Evolutionary conservation across 2,329 filamentous ascomycete genomes (phyloP).

Genomic region (Escovopsis weberi): DNA sequence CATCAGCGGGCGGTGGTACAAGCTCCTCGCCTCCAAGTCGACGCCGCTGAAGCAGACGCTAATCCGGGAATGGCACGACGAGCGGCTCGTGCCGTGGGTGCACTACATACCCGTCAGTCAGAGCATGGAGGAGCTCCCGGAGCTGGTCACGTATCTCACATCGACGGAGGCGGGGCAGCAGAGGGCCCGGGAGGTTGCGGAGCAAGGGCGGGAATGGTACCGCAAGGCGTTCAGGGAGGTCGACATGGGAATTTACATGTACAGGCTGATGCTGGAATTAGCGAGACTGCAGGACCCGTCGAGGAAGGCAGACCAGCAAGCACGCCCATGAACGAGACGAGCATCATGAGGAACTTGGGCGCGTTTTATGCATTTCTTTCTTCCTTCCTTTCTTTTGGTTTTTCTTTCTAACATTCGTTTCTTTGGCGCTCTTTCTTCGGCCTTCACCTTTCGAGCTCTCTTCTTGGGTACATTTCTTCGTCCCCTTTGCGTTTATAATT

Average conservation of each 20-base stretch:
- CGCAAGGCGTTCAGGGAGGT: conserved; percentile 36
- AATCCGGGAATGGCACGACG: conserved; percentile 43
- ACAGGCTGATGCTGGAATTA: conserved; percentile 45
- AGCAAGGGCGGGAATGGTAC: conserved; percentile 40
- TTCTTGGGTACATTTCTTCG: too few relatives aligned
- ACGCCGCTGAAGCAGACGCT: conserved; percentile 37
- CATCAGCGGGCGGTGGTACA: conserved; percentile 38
- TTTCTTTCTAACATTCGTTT: too few relatives aligned
- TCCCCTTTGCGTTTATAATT: too few relatives aligned
- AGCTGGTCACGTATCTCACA: conserved; percentile 32
- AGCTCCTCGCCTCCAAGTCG: conserved; percentile 31
- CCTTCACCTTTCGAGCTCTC: too few relatives aligned
- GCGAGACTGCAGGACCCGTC: conserved; percentile 24
- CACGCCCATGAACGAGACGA: too few relatives aligned
- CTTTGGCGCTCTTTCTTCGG: too few relatives aligned
- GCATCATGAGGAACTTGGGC: too few relatives aligned
- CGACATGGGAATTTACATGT: conserved; percentile 46
- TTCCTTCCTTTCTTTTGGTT: too few relatives aligned
- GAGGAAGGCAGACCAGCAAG: conserved; percentile 2
- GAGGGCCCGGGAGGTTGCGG: conserved; percentile 36
- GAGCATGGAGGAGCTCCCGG: conserved; percentile 35
- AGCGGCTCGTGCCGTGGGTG: conserved; percentile 39
- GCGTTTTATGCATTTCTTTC: too few relatives aligned
- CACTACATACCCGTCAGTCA: conserved; percentile 41
- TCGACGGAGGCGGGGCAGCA: conserved; percentile 29